Conservation (phyloP, 768 basidiomycete genomes). For the Amanita inopinata region DNA sequence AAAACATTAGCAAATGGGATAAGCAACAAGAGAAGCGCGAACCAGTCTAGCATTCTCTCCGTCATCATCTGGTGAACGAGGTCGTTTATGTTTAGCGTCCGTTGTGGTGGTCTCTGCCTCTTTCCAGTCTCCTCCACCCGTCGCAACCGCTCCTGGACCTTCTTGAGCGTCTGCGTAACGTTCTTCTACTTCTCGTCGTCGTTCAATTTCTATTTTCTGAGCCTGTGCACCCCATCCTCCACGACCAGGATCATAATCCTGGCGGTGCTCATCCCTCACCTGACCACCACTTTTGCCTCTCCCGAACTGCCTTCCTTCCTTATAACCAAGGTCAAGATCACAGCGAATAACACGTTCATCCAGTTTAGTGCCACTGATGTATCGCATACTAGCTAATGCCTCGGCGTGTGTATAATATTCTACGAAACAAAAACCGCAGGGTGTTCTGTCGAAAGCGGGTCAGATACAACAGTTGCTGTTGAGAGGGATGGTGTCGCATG, state of each 20-base stretch:
- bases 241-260: slow-evolving; percentile 94
- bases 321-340: slow-evolving; percentile 94
- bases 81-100: slow-evolving; percentile 50
- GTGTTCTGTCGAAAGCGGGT: slow-evolving; percentile 47
- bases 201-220: slow-evolving; percentile 60
- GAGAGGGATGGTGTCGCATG: slow-evolving; percentile 18
- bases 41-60: slow-evolving; percentile 50
- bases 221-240: slow-evolving; percentile 92
- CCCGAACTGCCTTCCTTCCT: slow-evolving; percentile 95
- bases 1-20: slow-evolving; percentile 3
- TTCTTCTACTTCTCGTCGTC: slow-evolving; percentile 77
- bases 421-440: slow-evolving; percentile 93
- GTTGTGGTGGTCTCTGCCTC: slow-evolving; percentile 37
- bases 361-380: slow-evolving; percentile 95
- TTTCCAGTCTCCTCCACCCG: slow-evolving; percentile 84
- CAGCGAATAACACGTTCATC: slow-evolving; percentile 98
- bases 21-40: slow-evolving; percentile 17
- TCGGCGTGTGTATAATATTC: slow-evolving; percentile 94
- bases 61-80: slow-evolving; percentile 72
- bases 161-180: slow-evolving; percentile 77
- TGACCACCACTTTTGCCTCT: slow-evolving; percentile 96
- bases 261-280: slow-evolving; percentile 92
- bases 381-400: slow-evolving; percentile 86
- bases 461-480: slow-evolving; percentile 1
- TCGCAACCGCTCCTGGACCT: slow-evolving; percentile 71